A percentile compares a stretch with the other conserved stretches of the same genome.
These are phyloP conservation scores for Aurifilum marmelostoma DNA, from an alignment of 2,329 filamentous ascomycete species.

Conservation along the genomic window DNA sequence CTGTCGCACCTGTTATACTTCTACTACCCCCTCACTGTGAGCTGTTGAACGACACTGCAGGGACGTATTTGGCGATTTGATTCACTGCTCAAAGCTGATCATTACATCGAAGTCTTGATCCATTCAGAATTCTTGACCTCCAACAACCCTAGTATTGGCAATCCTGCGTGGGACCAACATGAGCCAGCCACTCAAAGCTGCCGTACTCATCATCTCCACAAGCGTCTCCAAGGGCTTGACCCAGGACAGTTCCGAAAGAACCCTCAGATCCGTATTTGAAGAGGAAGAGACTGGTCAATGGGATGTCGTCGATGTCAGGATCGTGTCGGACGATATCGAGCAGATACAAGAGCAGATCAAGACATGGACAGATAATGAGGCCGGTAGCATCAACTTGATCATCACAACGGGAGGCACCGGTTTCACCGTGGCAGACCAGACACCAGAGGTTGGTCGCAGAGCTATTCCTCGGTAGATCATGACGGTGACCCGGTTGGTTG, in stretches of 20 bases:
- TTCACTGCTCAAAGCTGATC: neutral
- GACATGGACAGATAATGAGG: constrained; percentile 67
- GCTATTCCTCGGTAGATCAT: too few species aligned
- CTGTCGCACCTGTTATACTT: neutral
- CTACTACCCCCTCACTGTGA: neutral
- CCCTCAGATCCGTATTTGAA: constrained; percentile 70
- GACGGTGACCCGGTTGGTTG: too few species aligned
- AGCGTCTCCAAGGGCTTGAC: constrained; percentile 81
- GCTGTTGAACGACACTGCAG: neutral
- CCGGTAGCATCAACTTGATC: constrained; percentile 71
- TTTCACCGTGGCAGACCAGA: constrained; percentile 82
- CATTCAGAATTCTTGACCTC: neutral
- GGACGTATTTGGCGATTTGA: neutral
- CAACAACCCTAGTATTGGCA: neutral
- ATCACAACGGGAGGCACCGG: constrained; percentile 92
- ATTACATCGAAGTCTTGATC: neutral
- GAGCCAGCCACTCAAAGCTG: constrained; percentile 61
- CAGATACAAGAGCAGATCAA: constrained; percentile 76
- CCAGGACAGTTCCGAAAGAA: constrained; percentile 72
- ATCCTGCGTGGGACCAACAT: constrained; percentile 2
- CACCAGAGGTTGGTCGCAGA: constrained; percentile 72
- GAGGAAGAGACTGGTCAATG: constrained; percentile 71
- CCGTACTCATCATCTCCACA: constrained; percentile 86
- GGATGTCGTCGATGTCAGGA: constrained; percentile 68
- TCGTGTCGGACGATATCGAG: constrained; percentile 76